phyloP scores from a whole-genome alignment of 129 eudicot species.

The Tagetes erecta region DNA sequence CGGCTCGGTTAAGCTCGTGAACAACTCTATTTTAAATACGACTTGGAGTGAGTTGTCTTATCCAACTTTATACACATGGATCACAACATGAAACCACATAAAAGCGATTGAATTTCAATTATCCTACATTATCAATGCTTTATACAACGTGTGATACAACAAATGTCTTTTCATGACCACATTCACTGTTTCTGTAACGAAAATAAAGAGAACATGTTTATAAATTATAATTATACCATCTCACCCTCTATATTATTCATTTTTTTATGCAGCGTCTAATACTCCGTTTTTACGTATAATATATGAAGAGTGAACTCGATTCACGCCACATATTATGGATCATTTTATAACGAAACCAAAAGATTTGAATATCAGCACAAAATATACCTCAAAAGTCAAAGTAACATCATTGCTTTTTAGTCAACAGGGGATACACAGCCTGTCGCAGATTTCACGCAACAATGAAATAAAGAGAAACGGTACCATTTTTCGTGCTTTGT shows the following conservation, averaged over 20 bases:
- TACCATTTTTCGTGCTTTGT: slow-evolving; percentile 78
- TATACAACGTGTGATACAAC: slow-evolving; percentile 8
- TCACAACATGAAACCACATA: slow-evolving; percentile 4
- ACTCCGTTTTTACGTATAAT: no score
- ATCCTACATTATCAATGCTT: slow-evolving; percentile 20
- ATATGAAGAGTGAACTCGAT: no score
- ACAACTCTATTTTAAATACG: no score
- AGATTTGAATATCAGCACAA: background rate
- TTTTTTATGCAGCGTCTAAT: no score
- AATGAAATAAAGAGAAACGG: slow-evolving; percentile 61
- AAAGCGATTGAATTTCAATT: background rate
- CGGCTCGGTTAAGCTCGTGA: no score
- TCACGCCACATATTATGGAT: no score
- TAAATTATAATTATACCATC: background rate
- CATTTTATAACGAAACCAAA: background rate
- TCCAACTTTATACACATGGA: slow-evolving; percentile 21
- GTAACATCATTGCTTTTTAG: background rate
- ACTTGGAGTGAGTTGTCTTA: background rate
- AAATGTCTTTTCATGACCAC: slow-evolving; percentile 2
- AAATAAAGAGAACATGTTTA: background rate
- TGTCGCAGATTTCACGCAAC: slow-evolving; percentile 61
- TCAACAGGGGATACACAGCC: slow-evolving; percentile 65
- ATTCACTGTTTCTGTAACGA: background rate
- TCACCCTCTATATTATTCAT: no score
- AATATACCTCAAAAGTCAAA: slow-evolving; percentile 6